Evolutionary conservation across 2,329 filamentous ascomycete genomes (phyloP).

Genomic region (Pseudohalonectria lignicola): DNA sequence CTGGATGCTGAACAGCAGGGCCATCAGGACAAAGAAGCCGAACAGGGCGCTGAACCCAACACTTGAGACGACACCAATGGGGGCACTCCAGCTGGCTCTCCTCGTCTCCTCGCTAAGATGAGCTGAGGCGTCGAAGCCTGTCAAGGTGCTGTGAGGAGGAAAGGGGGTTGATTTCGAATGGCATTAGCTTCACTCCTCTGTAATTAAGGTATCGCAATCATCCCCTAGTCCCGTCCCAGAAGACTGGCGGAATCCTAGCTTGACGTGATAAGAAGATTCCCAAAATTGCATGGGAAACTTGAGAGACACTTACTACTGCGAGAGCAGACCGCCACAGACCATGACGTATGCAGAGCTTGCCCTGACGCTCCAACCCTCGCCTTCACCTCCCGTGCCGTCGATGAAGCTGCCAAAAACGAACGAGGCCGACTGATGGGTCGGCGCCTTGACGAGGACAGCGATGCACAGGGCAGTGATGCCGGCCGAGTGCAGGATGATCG

Average conservation of each 20-base stretch:
- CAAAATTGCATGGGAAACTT: no score
- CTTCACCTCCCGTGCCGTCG: constrained; percentile 23
- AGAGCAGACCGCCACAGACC: constrained; percentile 39
- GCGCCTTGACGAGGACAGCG: constrained; percentile 44
- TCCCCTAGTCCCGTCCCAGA: no score
- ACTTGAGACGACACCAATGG: constrained; percentile 44
- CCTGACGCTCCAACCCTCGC: constrained; percentile 38
- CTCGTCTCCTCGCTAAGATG: constrained; percentile 47
- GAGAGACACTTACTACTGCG: constrained; percentile 29
- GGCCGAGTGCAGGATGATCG: constrained; percentile 41
- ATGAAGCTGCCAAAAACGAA: constrained; percentile 37
- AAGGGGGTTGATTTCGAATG: not conserved
- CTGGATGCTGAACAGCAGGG: constrained; percentile 47
- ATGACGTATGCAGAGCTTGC: constrained; percentile 44
- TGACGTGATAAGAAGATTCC: no score
- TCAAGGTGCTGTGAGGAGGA: constrained; percentile 18
- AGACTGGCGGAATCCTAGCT: no score
- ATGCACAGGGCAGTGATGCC: constrained; percentile 42
- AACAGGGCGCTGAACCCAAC: constrained; percentile 44
- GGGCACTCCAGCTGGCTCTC: constrained; percentile 44
- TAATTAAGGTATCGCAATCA: no score
- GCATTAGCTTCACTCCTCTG: not conserved
- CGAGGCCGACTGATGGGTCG: constrained; percentile 39
- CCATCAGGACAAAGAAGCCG: constrained; percentile 47
- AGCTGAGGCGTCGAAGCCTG: constrained; percentile 43